Evolutionary conservation across 306 rosid genomes (phyloP), one percentile per base, ranked within the genome.

Genomic region (Cicer cuneatum): DNA sequence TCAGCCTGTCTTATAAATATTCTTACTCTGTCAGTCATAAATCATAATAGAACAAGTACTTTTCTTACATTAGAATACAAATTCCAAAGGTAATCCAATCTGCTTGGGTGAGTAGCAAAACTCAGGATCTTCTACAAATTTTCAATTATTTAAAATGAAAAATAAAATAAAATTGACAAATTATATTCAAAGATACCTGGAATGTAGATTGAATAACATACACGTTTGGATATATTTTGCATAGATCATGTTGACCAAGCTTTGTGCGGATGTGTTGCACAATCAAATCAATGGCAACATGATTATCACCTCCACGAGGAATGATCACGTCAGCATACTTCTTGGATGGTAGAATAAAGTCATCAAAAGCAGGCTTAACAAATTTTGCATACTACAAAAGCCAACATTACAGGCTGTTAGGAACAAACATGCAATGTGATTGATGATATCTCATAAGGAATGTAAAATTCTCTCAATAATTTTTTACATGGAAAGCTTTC

Each of bases 281-380:
- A 77, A 94, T 94, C 90, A 94, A 85, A 85, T 94, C 99, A 84
- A 94, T 84, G 53, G 99, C 99, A 52, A 94, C 99, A 77, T 90
- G 99, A 83, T 94, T 94, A 82, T 92, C 99, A 57, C 97, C 99
- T 57, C 99, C 99, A 10, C 96, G 89, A 48, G 99, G 96, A 79
- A 94, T 92, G 83, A 94, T 94, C 75, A 94, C 99, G 81, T 94
- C 99, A 58, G 99, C 99, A 72, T 90, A 94, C 91, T 94, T 94
- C 89, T 94, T 94, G 46, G 99, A 92, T 46, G 99, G 99, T 40
- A 86, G 91, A 82, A 94, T 87, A 82, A 94, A 94, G 82, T 94
- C 99, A 83, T 94, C 99, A 84, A 94, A 94, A 74, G 99, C 99
- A 83, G 99, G 99, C 83, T 91, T 94, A 74, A 94, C 99, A 85